phyloP scores from a whole-genome alignment of 1,284 basidiomycete genomes.

The Naganishia albida region DNA sequence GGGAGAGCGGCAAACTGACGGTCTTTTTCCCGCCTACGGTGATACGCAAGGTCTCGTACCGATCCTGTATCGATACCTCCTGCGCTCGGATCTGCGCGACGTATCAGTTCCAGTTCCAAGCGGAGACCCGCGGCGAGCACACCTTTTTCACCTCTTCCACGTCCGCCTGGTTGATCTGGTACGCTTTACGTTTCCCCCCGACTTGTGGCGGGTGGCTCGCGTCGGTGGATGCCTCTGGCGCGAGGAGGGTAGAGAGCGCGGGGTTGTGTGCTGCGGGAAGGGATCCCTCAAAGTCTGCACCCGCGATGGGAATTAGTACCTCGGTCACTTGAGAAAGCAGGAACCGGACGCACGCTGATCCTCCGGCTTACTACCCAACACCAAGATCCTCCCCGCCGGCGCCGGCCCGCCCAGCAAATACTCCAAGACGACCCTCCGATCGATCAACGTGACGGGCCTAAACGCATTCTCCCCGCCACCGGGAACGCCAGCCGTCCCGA shows the following conservation, averaged over 20 bases:
- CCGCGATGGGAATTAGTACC: neutral
- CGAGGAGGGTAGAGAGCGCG: neutral
- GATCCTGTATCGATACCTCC: constrained; percentile 72
- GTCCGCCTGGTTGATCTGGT: constrained; percentile 75
- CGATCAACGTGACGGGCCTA: constrained; percentile 76
- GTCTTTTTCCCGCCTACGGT: constrained; percentile 66
- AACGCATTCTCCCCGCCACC: constrained; percentile 47
- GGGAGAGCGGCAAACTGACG: constrained; percentile 60
- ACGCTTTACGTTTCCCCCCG: constrained; percentile 60
- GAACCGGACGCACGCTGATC: constrained; percentile 43
- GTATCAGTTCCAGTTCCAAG: neutral
- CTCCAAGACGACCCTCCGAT: constrained; percentile 77
- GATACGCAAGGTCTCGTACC: constrained; percentile 68
- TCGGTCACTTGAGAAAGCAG: constrained; percentile 47
- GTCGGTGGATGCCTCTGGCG: constrained; percentile 8
- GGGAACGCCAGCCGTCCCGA: constrained; percentile 8
- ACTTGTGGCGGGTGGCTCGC: constrained; percentile 1
- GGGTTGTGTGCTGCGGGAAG: constrained; percentile 3
- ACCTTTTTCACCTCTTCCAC: constrained; percentile 73
- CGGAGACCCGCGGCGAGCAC: neutral
- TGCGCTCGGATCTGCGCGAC: constrained; percentile 62
- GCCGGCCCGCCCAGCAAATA: constrained; percentile 69
- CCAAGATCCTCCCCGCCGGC: constrained; percentile 60
- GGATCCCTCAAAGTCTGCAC: constrained; percentile 9
- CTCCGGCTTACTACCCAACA: constrained; percentile 62